A percentile compares a stretch with the other conserved stretches of the same genome.
Evolutionary conservation across 2,329 filamentous ascomycete species (phyloP).

Genomic region (Capronia coronata): DNA sequence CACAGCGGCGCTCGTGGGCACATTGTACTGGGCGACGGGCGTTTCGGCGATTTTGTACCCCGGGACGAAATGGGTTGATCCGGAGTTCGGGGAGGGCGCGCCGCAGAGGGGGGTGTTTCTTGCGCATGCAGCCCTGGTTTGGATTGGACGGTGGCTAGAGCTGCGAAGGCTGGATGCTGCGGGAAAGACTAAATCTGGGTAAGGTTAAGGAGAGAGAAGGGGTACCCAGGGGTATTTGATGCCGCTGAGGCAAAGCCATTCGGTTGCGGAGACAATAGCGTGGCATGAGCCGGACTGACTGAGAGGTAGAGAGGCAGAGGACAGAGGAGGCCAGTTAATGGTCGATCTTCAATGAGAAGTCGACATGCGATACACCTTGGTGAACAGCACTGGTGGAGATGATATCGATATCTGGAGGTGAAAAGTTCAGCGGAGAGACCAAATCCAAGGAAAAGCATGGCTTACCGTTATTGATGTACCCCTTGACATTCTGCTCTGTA

Average conservation of each 20-base stretch:
- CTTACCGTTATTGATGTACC: constrained; percentile 69
- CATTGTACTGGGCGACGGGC: constrained; percentile 14
- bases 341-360: constrained; percentile 94
- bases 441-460: constrained; percentile 16
- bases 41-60: constrained; percentile 45
- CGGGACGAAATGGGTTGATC: constrained; percentile 40
- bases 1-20: constrained; percentile 12
- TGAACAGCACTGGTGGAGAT: constrained; percentile 95
- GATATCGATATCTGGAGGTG: constrained; percentile 71
- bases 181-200: not conserved
- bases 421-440: not conserved
- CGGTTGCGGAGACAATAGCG: no score
- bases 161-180: not conserved
- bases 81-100: constrained; percentile 39
- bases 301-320: not conserved
- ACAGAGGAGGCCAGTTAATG: constrained; percentile 43
- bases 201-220: not conserved
- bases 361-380: constrained; percentile 86
- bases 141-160: constrained; percentile 27
- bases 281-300: no score
- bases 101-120: constrained; percentile 33
- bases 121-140: constrained; percentile 11
- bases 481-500: constrained; percentile 73
- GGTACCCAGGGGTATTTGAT: no score
- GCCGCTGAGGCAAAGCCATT: no score